Conservation (phyloP, 108 stramenopile genomes). For the Nannochloropsis salina region DNA sequence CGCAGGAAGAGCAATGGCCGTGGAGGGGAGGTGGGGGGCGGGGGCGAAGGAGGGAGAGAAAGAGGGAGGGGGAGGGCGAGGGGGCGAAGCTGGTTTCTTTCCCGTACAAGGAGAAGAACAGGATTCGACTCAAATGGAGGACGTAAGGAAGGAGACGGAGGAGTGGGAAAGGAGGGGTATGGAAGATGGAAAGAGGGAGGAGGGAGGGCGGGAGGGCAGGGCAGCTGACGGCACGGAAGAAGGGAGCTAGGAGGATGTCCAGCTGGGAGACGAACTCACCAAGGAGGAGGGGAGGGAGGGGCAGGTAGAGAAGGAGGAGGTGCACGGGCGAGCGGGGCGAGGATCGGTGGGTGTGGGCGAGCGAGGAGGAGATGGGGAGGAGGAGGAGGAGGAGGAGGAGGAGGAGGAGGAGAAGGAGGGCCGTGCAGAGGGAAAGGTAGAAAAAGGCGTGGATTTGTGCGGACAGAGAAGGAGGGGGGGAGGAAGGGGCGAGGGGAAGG, state of each 20-base stretch:
- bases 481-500: not conserved
- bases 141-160: not conserved
- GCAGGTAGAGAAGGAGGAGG: not conserved
- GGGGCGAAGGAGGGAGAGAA: slow-evolving; percentile 3
- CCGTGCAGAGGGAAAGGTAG: not conserved
- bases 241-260: slow-evolving; percentile 5
- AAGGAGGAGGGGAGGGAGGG: slow-evolving; percentile 19
- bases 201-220: not conserved
- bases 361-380: not conserved
- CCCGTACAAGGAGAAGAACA: not conserved
- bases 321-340: not conserved
- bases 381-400: slow-evolving; percentile 15
- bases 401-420: not conserved
- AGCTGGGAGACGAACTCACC: not conserved
- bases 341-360: not conserved
- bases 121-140: not conserved
- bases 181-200: not conserved
- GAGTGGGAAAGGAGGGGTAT: not conserved
- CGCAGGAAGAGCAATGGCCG: not conserved
- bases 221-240: slow-evolving; percentile 5
- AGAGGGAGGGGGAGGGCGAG: not conserved
- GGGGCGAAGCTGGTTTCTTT: not conserved
- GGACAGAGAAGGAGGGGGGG: no score
- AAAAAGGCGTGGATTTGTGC: not conserved
- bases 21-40: not conserved